Evolutionary conservation across 345 rosid genomes (phyloP).

Genomic region (Geranium rotundifolium): DNA sequence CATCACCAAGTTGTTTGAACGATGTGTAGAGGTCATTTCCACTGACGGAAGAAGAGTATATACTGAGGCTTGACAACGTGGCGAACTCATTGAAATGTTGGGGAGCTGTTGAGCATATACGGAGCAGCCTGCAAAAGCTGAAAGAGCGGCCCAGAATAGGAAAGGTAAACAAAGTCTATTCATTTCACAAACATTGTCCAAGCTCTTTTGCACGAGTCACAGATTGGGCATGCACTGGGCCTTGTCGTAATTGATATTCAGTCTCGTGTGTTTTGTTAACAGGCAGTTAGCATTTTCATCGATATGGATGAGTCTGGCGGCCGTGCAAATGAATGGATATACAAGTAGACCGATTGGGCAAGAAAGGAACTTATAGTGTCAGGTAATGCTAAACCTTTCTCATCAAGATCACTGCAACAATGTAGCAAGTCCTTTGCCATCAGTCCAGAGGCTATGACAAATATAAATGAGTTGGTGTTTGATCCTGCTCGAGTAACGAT

Average conservation of each 20-base stretch:
- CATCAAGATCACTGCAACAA: neutral
- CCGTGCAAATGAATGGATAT: conserved; percentile 93
- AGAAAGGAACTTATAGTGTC: neutral
- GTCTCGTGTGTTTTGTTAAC: conserved; percentile 11
- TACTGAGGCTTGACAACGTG: conserved; percentile 86
- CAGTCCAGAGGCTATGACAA: neutral
- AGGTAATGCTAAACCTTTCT: neutral
- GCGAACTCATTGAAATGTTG: conserved; percentile 86
- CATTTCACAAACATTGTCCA: no score
- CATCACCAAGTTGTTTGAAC: neutral
- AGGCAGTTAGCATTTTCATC: conserved; percentile 98
- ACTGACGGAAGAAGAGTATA: conserved; percentile 82
- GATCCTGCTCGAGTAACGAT: neutral
- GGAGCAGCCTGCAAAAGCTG: conserved; percentile 68
- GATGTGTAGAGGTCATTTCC: conserved; percentile 69
- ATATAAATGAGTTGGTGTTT: neutral
- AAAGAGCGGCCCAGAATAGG: conserved; percentile 91
- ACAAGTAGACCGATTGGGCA: conserved; percentile 35
- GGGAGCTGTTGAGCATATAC: conserved; percentile 94
- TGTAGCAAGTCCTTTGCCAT: neutral
- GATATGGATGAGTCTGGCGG: conserved; percentile 95
- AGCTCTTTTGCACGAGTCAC: neutral
- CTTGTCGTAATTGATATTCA: neutral
- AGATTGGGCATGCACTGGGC: no score
- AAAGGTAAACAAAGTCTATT: conserved; percentile 36